Conservation (phyloP, 1,284 basidiomycete species). For the Pseudozyma pruni region DNA sequence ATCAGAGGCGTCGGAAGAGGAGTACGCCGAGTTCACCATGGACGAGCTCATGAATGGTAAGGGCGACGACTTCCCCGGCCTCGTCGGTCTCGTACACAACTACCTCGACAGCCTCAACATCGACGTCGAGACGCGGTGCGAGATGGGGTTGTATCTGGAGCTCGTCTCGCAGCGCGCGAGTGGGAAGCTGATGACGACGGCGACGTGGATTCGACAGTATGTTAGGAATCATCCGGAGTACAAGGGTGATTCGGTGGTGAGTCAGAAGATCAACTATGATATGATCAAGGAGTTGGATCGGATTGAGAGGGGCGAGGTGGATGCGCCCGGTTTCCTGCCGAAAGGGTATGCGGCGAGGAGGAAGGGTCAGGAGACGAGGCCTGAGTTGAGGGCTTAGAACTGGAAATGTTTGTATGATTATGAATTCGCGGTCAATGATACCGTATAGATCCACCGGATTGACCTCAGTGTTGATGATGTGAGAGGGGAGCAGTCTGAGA, state of each 20-base stretch:
- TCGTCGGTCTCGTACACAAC: constrained; percentile 83
- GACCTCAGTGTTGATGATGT: too few species aligned
- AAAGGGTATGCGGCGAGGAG: constrained; percentile 51
- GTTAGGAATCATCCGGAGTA: constrained; percentile 89
- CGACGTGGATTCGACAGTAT: constrained; percentile 92
- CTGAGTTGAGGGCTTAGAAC: constrained; percentile 26
- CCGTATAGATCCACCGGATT: too few species aligned
- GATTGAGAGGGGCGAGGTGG: constrained; percentile 71
- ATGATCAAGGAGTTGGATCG: constrained; percentile 89
- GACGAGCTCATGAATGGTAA: constrained; percentile 94
- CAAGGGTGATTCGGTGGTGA: constrained; percentile 88
- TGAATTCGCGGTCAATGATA: background rate
- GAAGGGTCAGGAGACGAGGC: constrained; percentile 42
- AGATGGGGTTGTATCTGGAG: constrained; percentile 73
- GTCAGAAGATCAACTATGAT: constrained; percentile 92
- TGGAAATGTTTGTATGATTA: background rate
- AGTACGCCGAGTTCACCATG: constrained; percentile 91
- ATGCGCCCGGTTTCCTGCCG: constrained; percentile 66
- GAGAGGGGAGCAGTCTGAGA: too few species aligned
- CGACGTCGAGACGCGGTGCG: constrained; percentile 74
- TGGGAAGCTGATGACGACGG: constrained; percentile 90
- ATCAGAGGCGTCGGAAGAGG: constrained; percentile 72
- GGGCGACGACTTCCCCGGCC: constrained; percentile 80
- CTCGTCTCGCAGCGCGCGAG: constrained; percentile 74
- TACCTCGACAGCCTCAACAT: constrained; percentile 91